Percentiles rank a stretch among this genome's conserved stretches.
phyloP scores from a whole-genome alignment of 2,329 filamentous ascomycete species.

The Leptographium galeiforme region DNA sequence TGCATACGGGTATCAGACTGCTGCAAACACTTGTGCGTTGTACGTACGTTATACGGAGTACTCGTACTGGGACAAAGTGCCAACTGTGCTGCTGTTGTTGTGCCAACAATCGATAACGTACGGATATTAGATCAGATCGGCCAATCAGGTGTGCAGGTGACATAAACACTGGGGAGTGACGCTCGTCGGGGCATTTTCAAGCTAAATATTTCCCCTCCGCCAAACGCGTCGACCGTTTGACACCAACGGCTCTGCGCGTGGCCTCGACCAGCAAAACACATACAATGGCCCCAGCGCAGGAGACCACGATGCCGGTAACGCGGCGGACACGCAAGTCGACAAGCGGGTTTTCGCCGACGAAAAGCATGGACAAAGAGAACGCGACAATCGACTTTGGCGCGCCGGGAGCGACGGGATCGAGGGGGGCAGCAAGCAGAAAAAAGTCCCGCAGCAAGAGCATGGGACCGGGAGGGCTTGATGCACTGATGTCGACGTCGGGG shows the following conservation, averaged over 20 bases:
- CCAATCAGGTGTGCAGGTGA: slow-evolving; percentile 3
- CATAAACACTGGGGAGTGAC: slow-evolving; percentile 8
- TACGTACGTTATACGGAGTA: too few species aligned
- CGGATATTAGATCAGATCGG: not conserved
- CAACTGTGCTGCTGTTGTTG: slow-evolving; percentile 5
- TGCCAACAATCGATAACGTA: slow-evolving; percentile 9
- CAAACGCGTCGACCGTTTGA: not conserved
- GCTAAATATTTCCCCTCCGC: not conserved
- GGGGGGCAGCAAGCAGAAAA: slow-evolving; percentile 37
- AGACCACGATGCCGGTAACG: slow-evolving; percentile 39
- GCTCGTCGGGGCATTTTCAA: not conserved
- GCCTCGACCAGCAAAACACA: not conserved
- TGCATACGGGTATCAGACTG: too few species aligned
- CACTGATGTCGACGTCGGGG: slow-evolving; percentile 58
- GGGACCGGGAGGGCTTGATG: slow-evolving; percentile 79
- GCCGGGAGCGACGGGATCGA: slow-evolving; percentile 18
- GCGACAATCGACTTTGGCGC: slow-evolving; percentile 49
- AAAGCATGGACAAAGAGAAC: slow-evolving; percentile 62
- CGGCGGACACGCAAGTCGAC: slow-evolving; percentile 60
- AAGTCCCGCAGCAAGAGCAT: slow-evolving; percentile 92
- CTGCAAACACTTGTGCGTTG: too few species aligned
- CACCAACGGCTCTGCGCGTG: not conserved
- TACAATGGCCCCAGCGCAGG: slow-evolving; percentile 26
- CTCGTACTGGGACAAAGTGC: not conserved
- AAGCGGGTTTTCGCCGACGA: slow-evolving; percentile 41